Evolutionary conservation across 2,329 filamentous ascomycete species (phyloP).

Genomic region (Dothiorella sarmentorum): DNA sequence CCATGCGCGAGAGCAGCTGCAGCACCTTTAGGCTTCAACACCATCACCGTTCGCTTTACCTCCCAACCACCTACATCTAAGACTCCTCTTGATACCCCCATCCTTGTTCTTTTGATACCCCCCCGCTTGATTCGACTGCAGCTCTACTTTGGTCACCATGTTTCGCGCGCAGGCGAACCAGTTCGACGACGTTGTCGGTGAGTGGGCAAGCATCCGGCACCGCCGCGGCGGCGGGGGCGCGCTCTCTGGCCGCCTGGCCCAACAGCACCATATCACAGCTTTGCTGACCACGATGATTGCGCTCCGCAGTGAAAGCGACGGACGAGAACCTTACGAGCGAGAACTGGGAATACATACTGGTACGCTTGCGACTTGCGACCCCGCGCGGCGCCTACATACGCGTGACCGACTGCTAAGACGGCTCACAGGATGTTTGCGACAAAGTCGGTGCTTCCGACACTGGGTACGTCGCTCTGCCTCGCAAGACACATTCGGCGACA

Average conservation of each 20-base stretch:
- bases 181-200: constrained; percentile 68
- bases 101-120: background rate
- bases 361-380: constrained; percentile 34
- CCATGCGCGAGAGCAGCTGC: background rate
- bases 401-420: constrained; percentile 11
- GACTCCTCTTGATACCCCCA: constrained; percentile 4
- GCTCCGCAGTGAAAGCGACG: constrained; percentile 68
- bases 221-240: background rate
- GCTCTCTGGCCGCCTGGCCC: background rate
- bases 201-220: constrained; percentile 29
- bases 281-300: constrained; percentile 24
- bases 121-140: background rate
- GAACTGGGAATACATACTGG: constrained; percentile 70
- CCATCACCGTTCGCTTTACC: background rate
- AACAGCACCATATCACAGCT: background rate
- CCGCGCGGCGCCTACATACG: background rate
- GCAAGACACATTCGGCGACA: background rate
- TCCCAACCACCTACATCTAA: background rate
- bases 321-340: constrained; percentile 94
- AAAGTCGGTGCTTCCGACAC: constrained; percentile 53
- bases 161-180: constrained; percentile 59
- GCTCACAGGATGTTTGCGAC: constrained; percentile 56
- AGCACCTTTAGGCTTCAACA: constrained; percentile 13
- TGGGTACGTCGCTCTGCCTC: constrained; percentile 28
- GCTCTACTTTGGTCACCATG: constrained; percentile 32